Conservation (phyloP, 345 rosid genomes). For the Murraya paniculata region DNA sequence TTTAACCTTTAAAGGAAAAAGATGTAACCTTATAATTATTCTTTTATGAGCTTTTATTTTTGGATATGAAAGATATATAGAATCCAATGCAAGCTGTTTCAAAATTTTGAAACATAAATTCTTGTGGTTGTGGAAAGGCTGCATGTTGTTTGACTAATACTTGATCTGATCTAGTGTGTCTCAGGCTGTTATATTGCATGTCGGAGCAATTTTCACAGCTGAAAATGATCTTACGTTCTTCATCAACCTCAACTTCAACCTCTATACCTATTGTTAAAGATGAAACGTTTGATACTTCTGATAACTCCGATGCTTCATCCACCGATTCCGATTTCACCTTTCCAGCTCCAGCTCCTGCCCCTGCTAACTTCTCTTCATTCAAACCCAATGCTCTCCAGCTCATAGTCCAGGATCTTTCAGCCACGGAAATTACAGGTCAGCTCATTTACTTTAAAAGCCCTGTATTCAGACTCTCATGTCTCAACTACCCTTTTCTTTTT, state of each 20-base stretch:
- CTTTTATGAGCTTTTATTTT: background rate
- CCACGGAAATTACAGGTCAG: constrained; percentile 52
- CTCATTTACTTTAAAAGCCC: constrained; percentile 4
- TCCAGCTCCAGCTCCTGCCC: constrained; percentile 48
- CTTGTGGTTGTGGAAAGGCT: background rate
- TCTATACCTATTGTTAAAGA: constrained; percentile 41
- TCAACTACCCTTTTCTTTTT: too few species aligned
- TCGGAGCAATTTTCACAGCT: constrained; percentile 85
- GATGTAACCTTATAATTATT: background rate
- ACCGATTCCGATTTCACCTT: constrained; percentile 64
- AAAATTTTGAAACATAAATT: background rate
- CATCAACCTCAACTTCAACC: constrained; percentile 48
- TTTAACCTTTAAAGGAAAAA: background rate
- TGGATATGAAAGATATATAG: too few species aligned
- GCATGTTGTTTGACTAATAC: constrained; percentile 45
- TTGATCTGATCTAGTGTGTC: constrained; percentile 66
- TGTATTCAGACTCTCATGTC: background rate
- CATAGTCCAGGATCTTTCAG: constrained; percentile 54
- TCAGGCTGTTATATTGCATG: constrained; percentile 83
- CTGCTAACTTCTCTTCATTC: constrained; percentile 25
- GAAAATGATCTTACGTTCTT: constrained; percentile 52
- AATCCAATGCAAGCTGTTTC: background rate
- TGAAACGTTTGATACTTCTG: constrained; percentile 47
- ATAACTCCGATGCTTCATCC: constrained; percentile 64
- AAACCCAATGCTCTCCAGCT: constrained; percentile 38